Evolutionary conservation across 2,329 filamentous ascomycete genomes (phyloP).

Genomic region (Aspergillus piperis): DNA sequence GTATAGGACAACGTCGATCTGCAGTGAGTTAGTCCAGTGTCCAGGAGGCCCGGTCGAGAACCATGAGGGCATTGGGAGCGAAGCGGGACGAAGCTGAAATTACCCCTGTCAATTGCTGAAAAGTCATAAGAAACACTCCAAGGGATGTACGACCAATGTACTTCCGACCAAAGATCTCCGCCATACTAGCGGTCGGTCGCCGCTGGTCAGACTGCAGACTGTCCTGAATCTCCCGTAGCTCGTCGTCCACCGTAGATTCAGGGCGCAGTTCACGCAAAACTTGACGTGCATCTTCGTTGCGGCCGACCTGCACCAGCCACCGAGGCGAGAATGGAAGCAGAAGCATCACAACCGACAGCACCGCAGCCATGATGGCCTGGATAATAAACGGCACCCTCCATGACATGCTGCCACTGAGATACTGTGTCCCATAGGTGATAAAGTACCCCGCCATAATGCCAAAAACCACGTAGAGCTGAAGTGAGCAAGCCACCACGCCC

Average conservation of each 20-base stretch:
- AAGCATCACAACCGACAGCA: conserved; percentile 7
- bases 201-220: conserved; percentile 19
- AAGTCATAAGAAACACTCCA: conserved; percentile 18
- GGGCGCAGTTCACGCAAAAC: conserved; percentile 8
- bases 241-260: conserved; percentile 2
- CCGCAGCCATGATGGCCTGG: conserved; percentile 10
- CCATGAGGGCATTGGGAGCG: not conserved
- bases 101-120: conserved; percentile 20
- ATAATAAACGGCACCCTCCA: conserved; percentile 17
- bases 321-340: conserved; percentile 18
- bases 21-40: no score
- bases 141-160: conserved; percentile 16
- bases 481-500: conserved; percentile 16
- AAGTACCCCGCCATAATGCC: conserved; percentile 19
- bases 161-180: conserved; percentile 16
- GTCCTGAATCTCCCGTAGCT: conserved; percentile 21
- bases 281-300: conserved; percentile 10
- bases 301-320: conserved; percentile 14
- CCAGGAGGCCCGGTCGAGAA: no score
- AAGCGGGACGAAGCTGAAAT: not conserved
- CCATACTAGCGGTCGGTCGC: conserved; percentile 12
- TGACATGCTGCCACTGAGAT: conserved; percentile 9
- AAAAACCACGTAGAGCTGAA: conserved; percentile 17
- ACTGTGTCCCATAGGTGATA: conserved; percentile 14
- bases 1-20: conserved; percentile 27